Evolutionary conservation across 2,329 filamentous ascomycete species (phyloP).

Genomic region (Pseudogymnoascus sp.): DNA sequence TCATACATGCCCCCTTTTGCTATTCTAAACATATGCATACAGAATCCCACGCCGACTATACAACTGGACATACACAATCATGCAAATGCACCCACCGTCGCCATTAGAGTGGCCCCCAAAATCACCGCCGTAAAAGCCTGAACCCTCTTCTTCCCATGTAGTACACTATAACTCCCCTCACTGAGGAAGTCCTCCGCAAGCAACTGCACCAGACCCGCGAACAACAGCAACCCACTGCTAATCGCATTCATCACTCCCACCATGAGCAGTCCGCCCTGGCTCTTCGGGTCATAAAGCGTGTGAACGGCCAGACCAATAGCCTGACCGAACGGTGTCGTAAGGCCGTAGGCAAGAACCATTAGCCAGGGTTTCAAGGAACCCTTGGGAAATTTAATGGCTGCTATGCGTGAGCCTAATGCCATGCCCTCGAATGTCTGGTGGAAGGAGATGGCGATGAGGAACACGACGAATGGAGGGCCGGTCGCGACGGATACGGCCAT

Average conservation of each 20-base stretch:
- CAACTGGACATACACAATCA: slow-evolving; percentile 20
- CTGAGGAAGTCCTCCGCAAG: slow-evolving; percentile 80
- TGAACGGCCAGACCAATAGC: slow-evolving; percentile 73
- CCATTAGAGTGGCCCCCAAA: slow-evolving; percentile 54
- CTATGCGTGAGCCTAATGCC: slow-evolving; percentile 76
- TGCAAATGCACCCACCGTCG: slow-evolving; percentile 60
- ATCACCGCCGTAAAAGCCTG: slow-evolving; percentile 57
- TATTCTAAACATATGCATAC: background rate
- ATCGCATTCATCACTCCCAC: slow-evolving; percentile 86
- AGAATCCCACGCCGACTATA: background rate
- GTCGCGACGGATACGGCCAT: slow-evolving; percentile 80
- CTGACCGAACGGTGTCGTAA: slow-evolving; percentile 74
- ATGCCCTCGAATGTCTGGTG: slow-evolving; percentile 87
- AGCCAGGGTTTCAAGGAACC: slow-evolving; percentile 69
- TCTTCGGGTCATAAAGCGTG: slow-evolving; percentile 70
- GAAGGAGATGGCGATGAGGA: slow-evolving; percentile 72
- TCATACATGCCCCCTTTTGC: background rate
- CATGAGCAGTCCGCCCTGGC: slow-evolving; percentile 67
- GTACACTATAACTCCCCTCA: slow-evolving; percentile 53
- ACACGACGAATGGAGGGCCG: slow-evolving; percentile 69
- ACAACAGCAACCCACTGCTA: slow-evolving; percentile 70
- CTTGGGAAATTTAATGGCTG: slow-evolving; percentile 69
- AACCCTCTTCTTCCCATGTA: slow-evolving; percentile 49
- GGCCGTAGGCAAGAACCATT: slow-evolving; percentile 70
- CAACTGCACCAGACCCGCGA: slow-evolving; percentile 76